Conservation (phyloP, 192 early-diverging fungal species). For the Entomortierella beljakovae region DNA sequence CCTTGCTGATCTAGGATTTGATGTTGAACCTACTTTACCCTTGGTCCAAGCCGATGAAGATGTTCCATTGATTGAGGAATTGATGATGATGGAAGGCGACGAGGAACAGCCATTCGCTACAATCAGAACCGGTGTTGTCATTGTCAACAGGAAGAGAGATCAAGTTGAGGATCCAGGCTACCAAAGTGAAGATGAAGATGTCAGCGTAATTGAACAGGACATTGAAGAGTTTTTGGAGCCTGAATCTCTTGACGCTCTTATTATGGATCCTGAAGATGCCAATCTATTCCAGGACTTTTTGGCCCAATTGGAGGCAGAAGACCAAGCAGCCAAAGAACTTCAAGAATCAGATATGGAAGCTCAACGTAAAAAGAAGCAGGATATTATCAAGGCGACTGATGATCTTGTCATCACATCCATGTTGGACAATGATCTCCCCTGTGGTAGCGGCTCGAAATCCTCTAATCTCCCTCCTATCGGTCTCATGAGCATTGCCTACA, state of each 20-base stretch:
- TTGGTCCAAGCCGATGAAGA: background rate
- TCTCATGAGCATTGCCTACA: too few relatives aligned
- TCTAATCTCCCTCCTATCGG: too few relatives aligned
- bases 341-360: background rate
- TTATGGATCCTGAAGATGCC: conserved; percentile 56
- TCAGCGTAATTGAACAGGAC: conserved; percentile 5
- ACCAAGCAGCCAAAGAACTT: background rate
- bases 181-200: background rate
- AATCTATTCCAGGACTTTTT: conserved; percentile 34
- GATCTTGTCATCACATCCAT: conserved; percentile 16
- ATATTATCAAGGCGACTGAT: conserved; percentile 2
- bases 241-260: conserved; percentile 43
- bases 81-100: background rate
- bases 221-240: conserved; percentile 16
- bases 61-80: background rate
- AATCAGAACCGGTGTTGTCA: conserved; percentile 3
- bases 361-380: background rate
- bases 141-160: conserved; percentile 7
- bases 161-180: background rate
- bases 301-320: conserved; percentile 23
- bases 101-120: conserved; percentile 10
- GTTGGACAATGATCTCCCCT: conserved; percentile 5
- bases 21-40: background rate
- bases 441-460: too few relatives aligned
- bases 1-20: background rate